Conservation (phyloP, 148 eudicot species). For the Polygonum maritimum region DNA sequence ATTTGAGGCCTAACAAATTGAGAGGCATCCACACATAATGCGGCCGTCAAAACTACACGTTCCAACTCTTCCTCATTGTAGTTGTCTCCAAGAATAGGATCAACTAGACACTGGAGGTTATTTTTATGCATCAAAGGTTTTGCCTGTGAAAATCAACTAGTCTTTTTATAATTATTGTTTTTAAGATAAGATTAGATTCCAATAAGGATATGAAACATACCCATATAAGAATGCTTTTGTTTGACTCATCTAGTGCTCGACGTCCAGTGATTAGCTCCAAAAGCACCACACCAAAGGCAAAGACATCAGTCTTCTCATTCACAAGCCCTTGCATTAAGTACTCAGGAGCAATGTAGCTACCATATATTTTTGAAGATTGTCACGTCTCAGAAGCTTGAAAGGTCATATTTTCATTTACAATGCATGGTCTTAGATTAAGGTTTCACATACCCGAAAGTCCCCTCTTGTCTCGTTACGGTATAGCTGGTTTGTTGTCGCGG, state of each 20-base stretch:
- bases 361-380: conserved; percentile 3
- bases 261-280: conserved; percentile 82
- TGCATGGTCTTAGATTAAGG: background rate
- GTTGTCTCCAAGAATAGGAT: conserved; percentile 44
- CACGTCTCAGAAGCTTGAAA: background rate
- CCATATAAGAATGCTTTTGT: conserved; percentile 66
- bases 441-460: conserved; percentile 77
- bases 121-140: conserved; percentile 64
- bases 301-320: conserved; percentile 85
- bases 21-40: conserved; percentile 55
- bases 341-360: conserved; percentile 91
- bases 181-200: too few species aligned
- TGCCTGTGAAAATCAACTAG: conserved; percentile 33
- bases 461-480: conserved; percentile 62
- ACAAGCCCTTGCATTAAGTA: conserved; percentile 93
- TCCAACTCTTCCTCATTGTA: conserved; percentile 57
- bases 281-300: conserved; percentile 73
- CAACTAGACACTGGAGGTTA: conserved; percentile 43
- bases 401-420: background rate
- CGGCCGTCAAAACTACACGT: conserved; percentile 51
- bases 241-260: conserved; percentile 50
- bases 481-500: conserved; percentile 79
- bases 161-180: background rate
- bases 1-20: conserved; percentile 67
- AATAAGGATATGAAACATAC: conserved; percentile 23